Evolutionary conservation across 2,329 filamentous ascomycete species (phyloP).

Genomic region (Metarhizium rileyi): DNA sequence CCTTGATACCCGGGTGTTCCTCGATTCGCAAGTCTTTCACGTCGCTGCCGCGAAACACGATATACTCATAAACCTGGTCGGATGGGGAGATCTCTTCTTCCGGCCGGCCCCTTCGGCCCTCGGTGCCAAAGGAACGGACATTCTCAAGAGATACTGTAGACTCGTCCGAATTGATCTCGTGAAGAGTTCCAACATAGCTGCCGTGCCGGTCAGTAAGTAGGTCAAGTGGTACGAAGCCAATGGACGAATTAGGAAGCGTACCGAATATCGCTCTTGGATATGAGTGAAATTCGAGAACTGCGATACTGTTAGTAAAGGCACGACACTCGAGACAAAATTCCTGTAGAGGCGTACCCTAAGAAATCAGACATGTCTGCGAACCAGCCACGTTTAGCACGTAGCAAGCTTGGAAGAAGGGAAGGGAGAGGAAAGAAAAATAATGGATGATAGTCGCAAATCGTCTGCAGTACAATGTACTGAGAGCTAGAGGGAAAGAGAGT

Average conservation of each 20-base stretch:
- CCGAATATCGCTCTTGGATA: constrained; percentile 96
- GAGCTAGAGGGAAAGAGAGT: not conserved
- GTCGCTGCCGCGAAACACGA: constrained; percentile 95
- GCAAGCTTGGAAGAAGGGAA: constrained; percentile 20
- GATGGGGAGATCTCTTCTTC: constrained; percentile 76
- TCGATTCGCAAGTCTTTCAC: constrained; percentile 97
- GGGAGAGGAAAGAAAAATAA: constrained; percentile 11
- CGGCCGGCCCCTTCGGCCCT: constrained; percentile 71
- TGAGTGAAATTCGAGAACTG: constrained; percentile 89
- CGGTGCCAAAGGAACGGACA: constrained; percentile 88
- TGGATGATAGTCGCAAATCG: constrained; percentile 5
- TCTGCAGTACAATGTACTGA: not conserved
- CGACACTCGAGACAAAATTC: not conserved
- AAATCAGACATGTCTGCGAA: constrained; percentile 46
- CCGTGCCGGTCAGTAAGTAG: constrained; percentile 22
- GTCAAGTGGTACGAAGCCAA: not conserved
- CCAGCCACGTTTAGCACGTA: constrained; percentile 33
- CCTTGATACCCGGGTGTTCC: constrained; percentile 64
- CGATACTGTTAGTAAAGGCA: constrained; percentile 5
- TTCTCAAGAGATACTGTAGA: constrained; percentile 96
- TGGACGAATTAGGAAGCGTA: constrained; percentile 35
- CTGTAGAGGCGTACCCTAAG: constrained; percentile 37
- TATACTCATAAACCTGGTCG: constrained; percentile 92
- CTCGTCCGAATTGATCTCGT: constrained; percentile 96
- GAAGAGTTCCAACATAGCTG: constrained; percentile 90